Conservation (phyloP, 2,329 filamentous ascomycete genomes). For the Kalmusia sp. region DNA sequence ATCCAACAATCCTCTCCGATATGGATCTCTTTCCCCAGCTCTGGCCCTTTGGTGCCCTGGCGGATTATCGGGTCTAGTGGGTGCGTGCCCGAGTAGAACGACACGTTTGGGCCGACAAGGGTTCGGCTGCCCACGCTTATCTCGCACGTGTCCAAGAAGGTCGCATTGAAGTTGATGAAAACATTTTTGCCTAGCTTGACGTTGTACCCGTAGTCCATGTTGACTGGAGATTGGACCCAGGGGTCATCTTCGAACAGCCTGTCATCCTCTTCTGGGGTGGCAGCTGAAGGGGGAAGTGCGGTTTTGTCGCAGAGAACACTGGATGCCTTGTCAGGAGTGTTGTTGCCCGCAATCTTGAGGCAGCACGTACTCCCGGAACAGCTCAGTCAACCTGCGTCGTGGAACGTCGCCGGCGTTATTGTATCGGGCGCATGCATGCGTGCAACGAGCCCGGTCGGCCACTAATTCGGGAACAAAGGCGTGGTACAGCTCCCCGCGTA, state of each 20-base stretch:
- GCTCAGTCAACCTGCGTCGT: slow-evolving; percentile 67
- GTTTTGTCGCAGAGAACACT: slow-evolving; percentile 70
- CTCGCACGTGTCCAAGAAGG: slow-evolving; percentile 77
- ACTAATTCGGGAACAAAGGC: slow-evolving; percentile 75
- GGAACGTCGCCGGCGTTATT: slow-evolving; percentile 68
- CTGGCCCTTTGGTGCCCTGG: slow-evolving; percentile 77
- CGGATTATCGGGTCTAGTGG: slow-evolving; percentile 77
- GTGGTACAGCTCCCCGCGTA: slow-evolving; percentile 73
- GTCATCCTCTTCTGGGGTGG: slow-evolving; percentile 69
- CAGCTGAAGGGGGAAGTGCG: slow-evolving; percentile 66
- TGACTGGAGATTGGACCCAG: slow-evolving; percentile 74
- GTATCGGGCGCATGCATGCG: slow-evolving; percentile 66
- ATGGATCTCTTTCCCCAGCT: slow-evolving; percentile 74
- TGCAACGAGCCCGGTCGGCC: slow-evolving; percentile 68
- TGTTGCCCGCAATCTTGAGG: neutral
- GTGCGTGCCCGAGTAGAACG: slow-evolving; percentile 77
- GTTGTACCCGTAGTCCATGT: slow-evolving; percentile 80
- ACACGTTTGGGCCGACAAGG: slow-evolving; percentile 79
- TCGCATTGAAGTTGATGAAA: slow-evolving; percentile 78
- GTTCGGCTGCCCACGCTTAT: slow-evolving; percentile 80
- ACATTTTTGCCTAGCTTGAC: slow-evolving; percentile 73
- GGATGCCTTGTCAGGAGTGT: slow-evolving; percentile 16
- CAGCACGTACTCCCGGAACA: slow-evolving; percentile 73
- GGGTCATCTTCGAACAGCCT: slow-evolving; percentile 68
- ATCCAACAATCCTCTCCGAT: slow-evolving; percentile 74